Evolutionary conservation across 2,329 filamentous ascomycete genomes (phyloP).

Genomic region (Boeremia lycopersici): DNA sequence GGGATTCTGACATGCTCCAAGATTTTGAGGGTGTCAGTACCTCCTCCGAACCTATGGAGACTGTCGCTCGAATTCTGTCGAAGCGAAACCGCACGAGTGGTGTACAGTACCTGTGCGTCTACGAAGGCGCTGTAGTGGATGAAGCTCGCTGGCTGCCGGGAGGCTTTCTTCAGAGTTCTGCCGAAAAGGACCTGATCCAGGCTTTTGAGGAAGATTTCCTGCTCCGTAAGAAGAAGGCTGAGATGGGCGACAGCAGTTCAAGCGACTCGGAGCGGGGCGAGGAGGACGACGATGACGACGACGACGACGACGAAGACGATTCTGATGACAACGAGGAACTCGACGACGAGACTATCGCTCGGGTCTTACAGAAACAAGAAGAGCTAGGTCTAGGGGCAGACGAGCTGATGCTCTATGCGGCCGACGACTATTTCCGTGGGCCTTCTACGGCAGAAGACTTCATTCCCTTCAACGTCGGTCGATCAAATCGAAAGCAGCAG

Average conservation of each 20-base stretch:
- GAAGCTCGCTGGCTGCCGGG: slow-evolving; percentile 58
- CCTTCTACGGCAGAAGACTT: slow-evolving; percentile 20
- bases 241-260: slow-evolving; percentile 28
- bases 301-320: slow-evolving; percentile 49
- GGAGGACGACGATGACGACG: slow-evolving; percentile 46
- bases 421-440: slow-evolving; percentile 50
- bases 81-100: slow-evolving; percentile 54
- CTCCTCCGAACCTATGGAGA: slow-evolving; percentile 53
- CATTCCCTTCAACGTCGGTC: slow-evolving; percentile 24
- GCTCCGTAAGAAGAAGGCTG: slow-evolving; percentile 20
- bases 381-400: slow-evolving; percentile 67
- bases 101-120: slow-evolving; percentile 60
- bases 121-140: slow-evolving; percentile 51
- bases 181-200: slow-evolving; percentile 35
- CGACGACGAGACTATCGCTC: slow-evolving; percentile 68
- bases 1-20: slow-evolving; percentile 53
- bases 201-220: slow-evolving; percentile 32
- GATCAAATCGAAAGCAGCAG: slow-evolving; percentile 36
- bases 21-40: slow-evolving; percentile 59
- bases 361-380: slow-evolving; percentile 65
- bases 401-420: slow-evolving; percentile 64
- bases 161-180: slow-evolving; percentile 28
- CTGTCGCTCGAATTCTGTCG: slow-evolving; percentile 52
- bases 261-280: slow-evolving; percentile 43
- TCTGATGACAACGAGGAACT: slow-evolving; percentile 51